Percentiles rank a stretch among this genome's conserved stretches.
Evolutionary conservation across 2,329 filamentous ascomycete genomes (phyloP).

Genomic region (Clarireedia paspali): DNA sequence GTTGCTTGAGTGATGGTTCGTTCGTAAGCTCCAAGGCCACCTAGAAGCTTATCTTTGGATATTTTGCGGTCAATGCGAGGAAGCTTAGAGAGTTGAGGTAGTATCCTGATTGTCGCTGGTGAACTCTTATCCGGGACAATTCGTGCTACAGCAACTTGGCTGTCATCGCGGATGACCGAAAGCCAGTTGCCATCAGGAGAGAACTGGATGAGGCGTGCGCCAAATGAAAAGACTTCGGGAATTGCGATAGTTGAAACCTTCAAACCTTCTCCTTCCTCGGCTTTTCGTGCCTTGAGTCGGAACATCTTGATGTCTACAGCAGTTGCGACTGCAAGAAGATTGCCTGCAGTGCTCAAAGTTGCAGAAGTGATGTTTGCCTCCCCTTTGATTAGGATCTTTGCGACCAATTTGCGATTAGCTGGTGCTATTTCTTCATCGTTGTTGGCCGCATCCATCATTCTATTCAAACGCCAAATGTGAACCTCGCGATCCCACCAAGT

Average conservation of each 20-base stretch:
- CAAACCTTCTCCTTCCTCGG: conserved; percentile 50
- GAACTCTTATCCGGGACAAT: conserved; percentile 32
- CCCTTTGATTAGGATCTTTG: conserved; percentile 60
- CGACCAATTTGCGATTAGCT: conserved; percentile 56
- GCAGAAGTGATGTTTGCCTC: conserved; percentile 79
- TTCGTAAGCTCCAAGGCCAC: conserved; percentile 68
- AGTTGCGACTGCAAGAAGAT: conserved; percentile 69
- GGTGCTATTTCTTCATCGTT: conserved; percentile 33
- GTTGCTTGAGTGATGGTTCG: conserved; percentile 64
- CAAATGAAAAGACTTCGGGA: conserved; percentile 49
- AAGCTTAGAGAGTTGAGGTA: conserved; percentile 39
- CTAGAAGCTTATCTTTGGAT: conserved; percentile 49
- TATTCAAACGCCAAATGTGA: conserved; percentile 64
- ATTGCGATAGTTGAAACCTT: conserved; percentile 64
- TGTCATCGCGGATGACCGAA: conserved; percentile 54
- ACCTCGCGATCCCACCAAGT: conserved; percentile 92
- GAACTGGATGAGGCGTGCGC: conserved; percentile 62
- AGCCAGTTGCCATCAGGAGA: conserved; percentile 67
- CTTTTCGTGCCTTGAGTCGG: conserved; percentile 48
- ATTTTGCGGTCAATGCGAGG: conserved; percentile 46
- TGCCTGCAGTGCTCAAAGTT: conserved; percentile 62
- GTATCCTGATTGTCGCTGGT: conserved; percentile 35
- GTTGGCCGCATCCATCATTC: conserved; percentile 10
- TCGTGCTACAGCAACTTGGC: conserved; percentile 45
- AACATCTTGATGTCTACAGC: conserved; percentile 70